A percentile compares a stretch with the other conserved stretches of the same genome.
Evolutionary conservation across 2,329 filamentous ascomycete genomes (phyloP).

Genomic region (Paradendryphiella salina): DNA sequence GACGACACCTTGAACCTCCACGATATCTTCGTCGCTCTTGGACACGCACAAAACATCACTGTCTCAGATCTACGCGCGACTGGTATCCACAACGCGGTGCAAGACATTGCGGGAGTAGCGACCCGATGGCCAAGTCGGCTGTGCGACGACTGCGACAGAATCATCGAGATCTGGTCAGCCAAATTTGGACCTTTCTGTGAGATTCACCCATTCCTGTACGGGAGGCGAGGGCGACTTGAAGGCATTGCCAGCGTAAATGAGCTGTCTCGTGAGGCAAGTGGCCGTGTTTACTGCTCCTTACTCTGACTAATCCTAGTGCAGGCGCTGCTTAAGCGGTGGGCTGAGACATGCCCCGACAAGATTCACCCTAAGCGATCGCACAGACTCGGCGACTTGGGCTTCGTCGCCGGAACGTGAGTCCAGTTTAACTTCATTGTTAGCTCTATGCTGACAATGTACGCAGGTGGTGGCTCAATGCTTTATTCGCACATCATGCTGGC

Average conservation of each 20-base stretch:
- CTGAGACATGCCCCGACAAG: constrained; percentile 36
- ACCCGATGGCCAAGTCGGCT: constrained; percentile 54
- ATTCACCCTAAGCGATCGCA: constrained; percentile 39
- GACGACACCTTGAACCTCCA: constrained; percentile 53
- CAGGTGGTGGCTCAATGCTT: constrained; percentile 56
- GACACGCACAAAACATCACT: constrained; percentile 30
- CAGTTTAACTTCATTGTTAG: neutral
- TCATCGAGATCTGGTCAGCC: constrained; percentile 47
- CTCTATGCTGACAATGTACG: constrained; percentile 9
- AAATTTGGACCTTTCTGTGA: constrained; percentile 46
- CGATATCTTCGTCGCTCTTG: constrained; percentile 44
- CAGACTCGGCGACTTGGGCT: constrained; percentile 49
- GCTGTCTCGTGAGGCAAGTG: constrained; percentile 44
- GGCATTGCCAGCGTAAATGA: constrained; percentile 48
- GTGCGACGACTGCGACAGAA: constrained; percentile 51
- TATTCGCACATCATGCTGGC: constrained; percentile 54
- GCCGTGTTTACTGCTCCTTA: neutral
- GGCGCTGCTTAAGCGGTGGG: constrained; percentile 42
- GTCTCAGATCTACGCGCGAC: constrained; percentile 47
- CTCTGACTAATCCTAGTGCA: constrained; percentile 15
- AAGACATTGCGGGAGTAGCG: constrained; percentile 49
- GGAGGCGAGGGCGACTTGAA: constrained; percentile 49
- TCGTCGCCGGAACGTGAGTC: constrained; percentile 53
- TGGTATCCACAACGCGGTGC: constrained; percentile 53
- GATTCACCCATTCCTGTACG: constrained; percentile 49